Evolutionary conservation across 164 flowering plant species (phyloP).

Genomic region (Saururus chinensis): DNA sequence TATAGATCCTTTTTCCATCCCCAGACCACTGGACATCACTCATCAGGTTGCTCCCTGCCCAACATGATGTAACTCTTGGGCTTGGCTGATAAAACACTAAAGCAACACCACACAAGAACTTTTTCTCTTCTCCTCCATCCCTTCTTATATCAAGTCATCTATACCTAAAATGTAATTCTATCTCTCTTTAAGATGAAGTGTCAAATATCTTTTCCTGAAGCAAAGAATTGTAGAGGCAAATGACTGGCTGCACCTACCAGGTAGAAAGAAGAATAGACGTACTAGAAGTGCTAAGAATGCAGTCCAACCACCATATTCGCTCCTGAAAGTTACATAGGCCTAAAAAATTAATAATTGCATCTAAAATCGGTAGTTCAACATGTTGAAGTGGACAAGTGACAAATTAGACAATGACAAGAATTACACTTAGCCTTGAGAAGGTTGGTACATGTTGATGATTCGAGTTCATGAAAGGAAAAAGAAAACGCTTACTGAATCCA

Average conservation of each 20-base stretch:
- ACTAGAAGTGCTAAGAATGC: conserved; percentile 78
- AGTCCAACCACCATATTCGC: conserved; percentile 82
- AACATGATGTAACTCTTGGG: too few species aligned
- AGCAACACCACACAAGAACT: too few species aligned
- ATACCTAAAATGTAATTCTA: too few species aligned
- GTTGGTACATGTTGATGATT: not conserved
- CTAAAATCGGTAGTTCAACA: not conserved
- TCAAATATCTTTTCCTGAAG: not conserved
- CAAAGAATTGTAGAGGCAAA: not conserved
- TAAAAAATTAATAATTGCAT: not conserved
- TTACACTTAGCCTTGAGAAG: not conserved
- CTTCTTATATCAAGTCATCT: not conserved
- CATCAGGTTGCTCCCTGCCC: too few species aligned
- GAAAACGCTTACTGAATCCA: conserved; percentile 61
- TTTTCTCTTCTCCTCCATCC: not conserved
- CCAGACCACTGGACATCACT: too few species aligned
- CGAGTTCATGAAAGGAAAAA: not conserved
- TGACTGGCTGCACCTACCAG: conserved; percentile 35
- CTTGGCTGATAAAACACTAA: too few species aligned
- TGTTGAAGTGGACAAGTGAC: not conserved
- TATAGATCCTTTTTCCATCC: too few species aligned
- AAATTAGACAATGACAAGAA: not conserved
- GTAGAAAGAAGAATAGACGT: conserved; percentile 69
- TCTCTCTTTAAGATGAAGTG: too few species aligned
- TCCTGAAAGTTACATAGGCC: conserved; percentile 31